phyloP scores from a whole-genome alignment of 2,329 filamentous ascomycete species.

The Fusarium virguliforme region DNA sequence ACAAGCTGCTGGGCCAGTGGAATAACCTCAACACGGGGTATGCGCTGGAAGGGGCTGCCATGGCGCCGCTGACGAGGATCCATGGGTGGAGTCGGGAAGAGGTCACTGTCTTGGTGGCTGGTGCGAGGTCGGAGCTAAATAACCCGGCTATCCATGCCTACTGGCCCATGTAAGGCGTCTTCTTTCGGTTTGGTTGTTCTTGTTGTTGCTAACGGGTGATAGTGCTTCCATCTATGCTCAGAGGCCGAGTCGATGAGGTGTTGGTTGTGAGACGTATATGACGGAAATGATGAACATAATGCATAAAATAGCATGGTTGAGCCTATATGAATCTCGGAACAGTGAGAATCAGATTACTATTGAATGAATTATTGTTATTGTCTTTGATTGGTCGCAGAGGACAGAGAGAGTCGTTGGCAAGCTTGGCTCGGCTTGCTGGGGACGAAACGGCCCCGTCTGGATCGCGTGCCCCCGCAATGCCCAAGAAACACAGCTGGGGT shows the following conservation, averaged over 20 bases:
- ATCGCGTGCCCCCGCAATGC: too few species aligned
- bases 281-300: background rate
- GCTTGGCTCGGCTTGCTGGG: too few species aligned
- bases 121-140: conserved; percentile 20
- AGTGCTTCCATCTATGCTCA: conserved; percentile 13
- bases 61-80: conserved; percentile 29
- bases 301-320: too few species aligned
- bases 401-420: too few species aligned
- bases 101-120: conserved; percentile 18
- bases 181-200: too few species aligned
- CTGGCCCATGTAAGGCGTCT: conserved; percentile 22
- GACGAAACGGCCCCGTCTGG: too few species aligned
- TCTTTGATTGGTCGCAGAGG: too few species aligned
- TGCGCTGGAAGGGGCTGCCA: conserved; percentile 8
- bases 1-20: conserved; percentile 30
- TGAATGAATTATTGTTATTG: too few species aligned
- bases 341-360: too few species aligned
- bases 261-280: background rate
- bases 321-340: too few species aligned
- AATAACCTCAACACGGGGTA: conserved; percentile 22
- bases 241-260: background rate
- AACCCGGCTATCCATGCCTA: conserved; percentile 26
- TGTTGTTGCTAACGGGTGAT: background rate
- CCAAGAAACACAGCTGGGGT: too few species aligned
- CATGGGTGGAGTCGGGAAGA: conserved; percentile 26